Evolutionary conservation across 257 asterid species (phyloP).

Genomic region (Paraleonurus japonicus): DNA sequence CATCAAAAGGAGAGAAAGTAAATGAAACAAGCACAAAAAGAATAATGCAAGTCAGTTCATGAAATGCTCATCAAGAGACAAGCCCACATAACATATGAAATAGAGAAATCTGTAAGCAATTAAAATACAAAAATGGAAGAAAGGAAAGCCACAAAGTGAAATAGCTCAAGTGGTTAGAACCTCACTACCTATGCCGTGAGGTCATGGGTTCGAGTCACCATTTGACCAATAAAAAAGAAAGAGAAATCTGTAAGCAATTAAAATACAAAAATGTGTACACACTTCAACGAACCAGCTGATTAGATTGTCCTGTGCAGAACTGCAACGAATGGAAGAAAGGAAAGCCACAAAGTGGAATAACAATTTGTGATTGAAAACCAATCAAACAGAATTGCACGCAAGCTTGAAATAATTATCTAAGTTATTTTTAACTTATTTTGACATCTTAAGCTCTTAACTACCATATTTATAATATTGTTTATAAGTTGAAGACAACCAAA

Average conservation of each 20-base stretch:
- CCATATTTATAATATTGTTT: neutral
- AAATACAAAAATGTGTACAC: neutral
- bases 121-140: neutral
- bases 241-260: neutral
- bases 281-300: neutral
- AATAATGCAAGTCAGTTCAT: neutral
- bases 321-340: neutral
- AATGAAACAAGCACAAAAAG: neutral
- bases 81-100: neutral
- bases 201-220: no score
- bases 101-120: neutral
- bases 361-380: neutral
- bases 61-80: neutral
- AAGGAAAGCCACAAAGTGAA: no score
- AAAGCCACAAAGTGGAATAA: neutral
- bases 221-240: no score
- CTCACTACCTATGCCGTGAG: no score
- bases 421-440: neutral
- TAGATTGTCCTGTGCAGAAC: neutral
- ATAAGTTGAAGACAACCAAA: neutral
- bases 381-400: neutral
- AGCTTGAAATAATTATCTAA: neutral
- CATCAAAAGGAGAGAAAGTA: neutral
- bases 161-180: no score
- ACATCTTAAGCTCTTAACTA: neutral